phyloP scores from a whole-genome alignment of 1,139 yeast genomes.

The Candida frijolesensis region DNA sequence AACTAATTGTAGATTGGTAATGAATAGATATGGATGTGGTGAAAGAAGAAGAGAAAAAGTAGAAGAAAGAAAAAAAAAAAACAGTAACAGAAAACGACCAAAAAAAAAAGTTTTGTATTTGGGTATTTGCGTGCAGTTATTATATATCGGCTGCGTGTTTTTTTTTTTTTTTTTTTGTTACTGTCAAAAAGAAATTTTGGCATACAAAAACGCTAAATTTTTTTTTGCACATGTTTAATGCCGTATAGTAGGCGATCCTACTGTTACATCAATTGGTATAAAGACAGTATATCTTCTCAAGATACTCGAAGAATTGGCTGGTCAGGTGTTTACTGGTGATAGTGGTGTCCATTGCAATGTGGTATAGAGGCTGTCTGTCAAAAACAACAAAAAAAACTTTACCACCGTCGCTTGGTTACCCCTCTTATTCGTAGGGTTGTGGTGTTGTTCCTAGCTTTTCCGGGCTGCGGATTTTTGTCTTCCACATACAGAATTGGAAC shows the following conservation, averaged over 20 bases:
- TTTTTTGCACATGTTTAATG: not conserved
- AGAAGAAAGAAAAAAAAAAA: conserved; percentile 2
- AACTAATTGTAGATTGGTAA: conserved; percentile 3
- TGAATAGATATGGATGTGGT: conserved; percentile 1
- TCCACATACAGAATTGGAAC: not conserved
- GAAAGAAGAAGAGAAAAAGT: conserved; percentile 1
- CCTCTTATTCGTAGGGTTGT: not conserved
- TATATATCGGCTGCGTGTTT: not conserved
- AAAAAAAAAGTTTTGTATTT: not conserved
- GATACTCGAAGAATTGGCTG: no score
- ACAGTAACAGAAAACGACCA: not conserved
- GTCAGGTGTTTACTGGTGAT: no score
- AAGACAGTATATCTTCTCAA: no score
- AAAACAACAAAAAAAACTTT: no score
- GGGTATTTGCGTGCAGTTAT: not conserved
- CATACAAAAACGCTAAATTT: not conserved
- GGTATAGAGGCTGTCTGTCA: no score
- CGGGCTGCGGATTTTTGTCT: not conserved
- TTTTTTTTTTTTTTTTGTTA: not conserved
- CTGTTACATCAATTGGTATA: not conserved
- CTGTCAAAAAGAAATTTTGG: not conserved
- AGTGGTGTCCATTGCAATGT: no score
- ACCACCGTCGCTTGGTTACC: not conserved
- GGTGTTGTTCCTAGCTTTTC: not conserved
- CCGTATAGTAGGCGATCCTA: not conserved